Base-by-base conservation (phyloP, 2,329 filamentous ascomycete genomes). In the Beauveria varroae region DNA sequence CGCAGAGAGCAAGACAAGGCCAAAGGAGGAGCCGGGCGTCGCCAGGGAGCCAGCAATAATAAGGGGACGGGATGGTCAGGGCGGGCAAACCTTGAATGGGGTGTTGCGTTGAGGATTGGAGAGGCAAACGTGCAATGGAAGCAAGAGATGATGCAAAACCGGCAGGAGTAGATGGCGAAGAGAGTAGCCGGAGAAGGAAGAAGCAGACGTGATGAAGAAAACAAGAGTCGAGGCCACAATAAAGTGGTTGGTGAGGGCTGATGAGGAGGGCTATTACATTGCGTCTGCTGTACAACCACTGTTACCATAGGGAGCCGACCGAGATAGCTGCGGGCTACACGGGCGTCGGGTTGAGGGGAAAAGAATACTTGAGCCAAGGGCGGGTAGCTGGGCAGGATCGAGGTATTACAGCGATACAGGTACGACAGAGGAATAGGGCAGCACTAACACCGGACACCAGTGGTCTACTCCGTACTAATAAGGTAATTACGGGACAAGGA, bases 1-100 rank as follows among this genome's bases (percentile, higher is more conserved):
- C 57, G 30, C 18, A 59, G 14, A 44, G n/a, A 46, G 52, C 60
- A 52, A 57, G 60, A 49, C 53, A 61, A 40, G 60, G 49, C 53
- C 16, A 57, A 46, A 40, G 46, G 37, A 57, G 60, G 51, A 41
- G 50, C 40, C 49, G 30, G 49, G 26, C 26, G 30, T 16, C 49
- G 43, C 24, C 51, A 61, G 53, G 60, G 60, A 52, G 60, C 34
- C 8, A 61, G 22, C n/a, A 26, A 51, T 22, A 46, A 60, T n/a
- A 28, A 52, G 28, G 57, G 47, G 49, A n/a, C 14, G 14, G 44
- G 56, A 20, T 9, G 51, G 34, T 51, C 49, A 56, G 53, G 53
- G 53, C 41, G 57, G 34, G 34, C 44, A 50, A 50, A 58, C 34
- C 56, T 41, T 50, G 37, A 51, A 16, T 49, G 8, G 1, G 28